phyloP scores from a whole-genome alignment of 306 rosid genomes.

The Lathyrus oleraceus region DNA sequence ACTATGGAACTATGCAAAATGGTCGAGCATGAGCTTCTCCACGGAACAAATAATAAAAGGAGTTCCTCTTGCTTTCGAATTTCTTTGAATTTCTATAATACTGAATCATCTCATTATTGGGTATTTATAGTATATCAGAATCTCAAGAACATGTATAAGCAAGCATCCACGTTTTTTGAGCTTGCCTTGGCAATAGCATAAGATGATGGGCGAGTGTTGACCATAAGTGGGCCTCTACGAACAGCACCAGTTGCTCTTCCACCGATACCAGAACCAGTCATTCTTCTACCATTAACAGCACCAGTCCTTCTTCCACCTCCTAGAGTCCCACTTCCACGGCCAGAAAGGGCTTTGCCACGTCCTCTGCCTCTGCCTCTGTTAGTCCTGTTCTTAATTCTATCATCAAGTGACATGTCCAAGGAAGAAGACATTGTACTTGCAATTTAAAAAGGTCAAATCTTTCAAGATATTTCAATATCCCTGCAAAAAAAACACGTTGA shows the following conservation, averaged over 20 bases:
- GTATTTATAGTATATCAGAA: constrained; percentile 56
- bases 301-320: constrained; percentile 60
- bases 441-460: constrained; percentile 8
- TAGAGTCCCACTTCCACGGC: constrained; percentile 67
- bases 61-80: constrained; percentile 61
- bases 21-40: constrained; percentile 73
- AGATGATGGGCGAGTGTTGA: constrained; percentile 70
- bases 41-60: constrained; percentile 50
- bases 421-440: constrained; percentile 63
- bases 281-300: constrained; percentile 51
- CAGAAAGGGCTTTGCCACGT: constrained; percentile 65
- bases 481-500: constrained; percentile 31
- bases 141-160: constrained; percentile 77
- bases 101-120: constrained; percentile 50
- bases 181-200: constrained; percentile 98
- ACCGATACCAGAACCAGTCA: constrained; percentile 40
- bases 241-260: constrained; percentile 57
- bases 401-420: constrained; percentile 92
- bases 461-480: constrained; percentile 16
- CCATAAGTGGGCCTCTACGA: constrained; percentile 74
- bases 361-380: constrained; percentile 74
- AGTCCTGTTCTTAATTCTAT: constrained; percentile 77
- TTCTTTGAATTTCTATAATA: constrained; percentile 52
- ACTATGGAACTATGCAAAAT: constrained; percentile 55
- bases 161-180: constrained; percentile 70